Percentiles rank a stretch among this genome's conserved stretches.
phyloP scores from a whole-genome alignment of 345 rosid genomes.

The Linum tenue region DNA sequence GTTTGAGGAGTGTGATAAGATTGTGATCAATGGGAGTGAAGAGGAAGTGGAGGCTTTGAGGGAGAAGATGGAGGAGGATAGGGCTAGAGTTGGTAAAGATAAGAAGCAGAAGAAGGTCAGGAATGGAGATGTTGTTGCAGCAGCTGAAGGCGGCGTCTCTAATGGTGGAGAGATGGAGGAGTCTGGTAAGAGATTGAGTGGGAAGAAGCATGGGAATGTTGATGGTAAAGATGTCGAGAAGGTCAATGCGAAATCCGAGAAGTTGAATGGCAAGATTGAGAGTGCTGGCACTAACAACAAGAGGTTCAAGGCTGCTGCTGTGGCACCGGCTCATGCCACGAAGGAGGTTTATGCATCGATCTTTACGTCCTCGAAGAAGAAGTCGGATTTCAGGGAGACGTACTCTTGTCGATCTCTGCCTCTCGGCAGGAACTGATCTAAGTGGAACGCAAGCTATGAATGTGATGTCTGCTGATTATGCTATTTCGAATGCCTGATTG shows the following conservation, averaged over 20 bases:
- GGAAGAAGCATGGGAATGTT: conserved; percentile 35
- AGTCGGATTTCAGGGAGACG: conserved; percentile 65
- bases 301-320: conserved; percentile 54
- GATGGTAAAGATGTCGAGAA: conserved; percentile 31
- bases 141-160: not conserved
- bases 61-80: conserved; percentile 68
- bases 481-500: no score
- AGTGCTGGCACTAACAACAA: conserved; percentile 31
- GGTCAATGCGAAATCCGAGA: conserved; percentile 28
- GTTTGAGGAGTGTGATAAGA: conserved; percentile 51
- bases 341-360: conserved; percentile 85
- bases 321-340: conserved; percentile 67
- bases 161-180: conserved; percentile 6
- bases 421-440: conserved; percentile 64
- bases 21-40: conserved; percentile 74
- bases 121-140: conserved; percentile 23
- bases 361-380: conserved; percentile 77
- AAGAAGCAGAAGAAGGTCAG: conserved; percentile 60
- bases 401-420: conserved; percentile 75
- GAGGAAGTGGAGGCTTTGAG: conserved; percentile 62
- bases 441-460: no score
- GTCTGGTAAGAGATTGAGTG: conserved; percentile 14
- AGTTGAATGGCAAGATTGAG: conserved; percentile 31
- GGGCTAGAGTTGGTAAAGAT: conserved; percentile 34
- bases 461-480: no score